Percentiles rank a stretch among this genome's conserved stretches.
These are phyloP conservation scores for Lentinula sp. DNA, from an alignment of 768 basidiomycete species.

Conservation along the genomic window DNA sequence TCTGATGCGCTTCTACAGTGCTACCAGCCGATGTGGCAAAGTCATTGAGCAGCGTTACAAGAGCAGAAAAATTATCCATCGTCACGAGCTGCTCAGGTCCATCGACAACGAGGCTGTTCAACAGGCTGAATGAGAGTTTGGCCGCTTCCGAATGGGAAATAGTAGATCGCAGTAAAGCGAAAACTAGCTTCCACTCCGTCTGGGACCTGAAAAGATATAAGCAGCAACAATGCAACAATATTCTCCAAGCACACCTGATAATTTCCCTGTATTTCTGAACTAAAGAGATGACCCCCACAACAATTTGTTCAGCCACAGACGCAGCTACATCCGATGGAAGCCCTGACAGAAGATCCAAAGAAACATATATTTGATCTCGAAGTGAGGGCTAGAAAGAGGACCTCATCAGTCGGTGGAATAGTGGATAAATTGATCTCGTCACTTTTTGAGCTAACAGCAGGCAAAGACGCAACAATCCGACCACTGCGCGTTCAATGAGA, in stretches of 20 bases:
- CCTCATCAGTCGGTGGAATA: slow-evolving; percentile 29
- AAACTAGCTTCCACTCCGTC: slow-evolving; percentile 94
- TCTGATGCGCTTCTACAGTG: slow-evolving; percentile 51
- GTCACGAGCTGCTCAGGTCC: slow-evolving; percentile 57
- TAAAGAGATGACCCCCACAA: slow-evolving; percentile 73
- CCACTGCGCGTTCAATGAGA: slow-evolving; percentile 90
- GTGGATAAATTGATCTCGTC: slow-evolving; percentile 12
- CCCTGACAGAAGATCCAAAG: slow-evolving; percentile 83
- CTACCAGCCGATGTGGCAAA: slow-evolving; percentile 73
- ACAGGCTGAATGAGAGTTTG: slow-evolving; percentile 74
- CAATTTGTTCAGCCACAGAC: slow-evolving; percentile 88
- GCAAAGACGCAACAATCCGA: slow-evolving; percentile 81
- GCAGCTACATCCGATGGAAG: slow-evolving; percentile 72
- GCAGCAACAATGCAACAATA: neutral
- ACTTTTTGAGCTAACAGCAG: slow-evolving; percentile 78
- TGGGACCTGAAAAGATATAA: slow-evolving; percentile 49
- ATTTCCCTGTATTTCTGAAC: slow-evolving; percentile 72
- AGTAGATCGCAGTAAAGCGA: slow-evolving; percentile 82
- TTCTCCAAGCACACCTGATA: slow-evolving; percentile 42
- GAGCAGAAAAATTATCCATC: slow-evolving; percentile 73
- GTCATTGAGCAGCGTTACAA: slow-evolving; percentile 79
- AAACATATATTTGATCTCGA: slow-evolving; percentile 91
- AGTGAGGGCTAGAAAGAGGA: slow-evolving; percentile 38
- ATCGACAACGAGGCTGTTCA: slow-evolving; percentile 60
- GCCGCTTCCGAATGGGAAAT: slow-evolving; percentile 84